Evolutionary conservation across 805 yeast species (phyloP), one percentile per base, ranked within the genome.

Genomic region (Saturnispora sekii): DNA sequence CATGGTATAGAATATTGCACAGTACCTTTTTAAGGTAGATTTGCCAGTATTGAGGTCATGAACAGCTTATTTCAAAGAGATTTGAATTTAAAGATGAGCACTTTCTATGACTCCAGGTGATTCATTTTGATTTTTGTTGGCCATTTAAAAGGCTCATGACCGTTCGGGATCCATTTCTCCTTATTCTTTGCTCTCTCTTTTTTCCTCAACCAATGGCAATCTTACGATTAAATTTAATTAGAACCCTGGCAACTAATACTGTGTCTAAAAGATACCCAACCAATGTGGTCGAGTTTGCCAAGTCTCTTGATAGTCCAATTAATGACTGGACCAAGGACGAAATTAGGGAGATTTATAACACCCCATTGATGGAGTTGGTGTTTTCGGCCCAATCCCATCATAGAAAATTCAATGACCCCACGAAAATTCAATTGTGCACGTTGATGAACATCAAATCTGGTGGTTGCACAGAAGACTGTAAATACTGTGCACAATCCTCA

Each of bases 401-500:
- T 58, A 63, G 88, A 35, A 69, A 67, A 48, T 73, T 70, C 62
- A 87, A 84, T 56, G 77, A 82, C 50, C 85, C 88, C 1, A 54
- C 67, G 0, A 78, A 81, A 56, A 80, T 83, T 21, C 93, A 84
- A 57, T 66, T 84, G 42, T 84, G 93, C 62, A 81, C 90, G 2
- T 67, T 84, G 52, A 69, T 83, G 65, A 78, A 77, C 48, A 82
- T 84, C 58, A 84, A 84, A 56, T 73, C 83, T 2, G 93, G 93
- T 43, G 90, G 93, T 1, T 83, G 93, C 57, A 69, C 86, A 2
- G 93, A 84, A 54, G 89, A 84, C 58, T 84, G 93, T 59, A 79
- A 77, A 54, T 84, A 84, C 61, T 84, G 93, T 63, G 78, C 93
- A 1, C 93, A 84, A 55, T 81, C 89, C 1, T 66, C 77, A 5